Base-by-base conservation (phyloP, 116 monocot species). In the Papilionanthe hybrid region DNA sequence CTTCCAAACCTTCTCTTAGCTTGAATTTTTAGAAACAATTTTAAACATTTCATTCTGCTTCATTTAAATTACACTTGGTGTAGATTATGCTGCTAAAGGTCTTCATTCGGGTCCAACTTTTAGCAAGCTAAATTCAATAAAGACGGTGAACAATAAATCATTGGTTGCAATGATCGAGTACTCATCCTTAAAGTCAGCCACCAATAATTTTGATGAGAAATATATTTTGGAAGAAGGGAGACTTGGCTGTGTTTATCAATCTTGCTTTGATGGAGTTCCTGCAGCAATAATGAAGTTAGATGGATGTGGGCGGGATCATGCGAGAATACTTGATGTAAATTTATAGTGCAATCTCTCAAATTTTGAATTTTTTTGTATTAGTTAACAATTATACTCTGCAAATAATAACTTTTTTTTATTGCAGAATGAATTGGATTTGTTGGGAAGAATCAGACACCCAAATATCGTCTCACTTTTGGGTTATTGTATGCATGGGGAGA, bases 381-480 rank as follows among this genome's bases (percentile, higher is more conserved):
- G 10, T 9, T 53, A 19, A 30, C 1, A 23, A 19, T 20, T 28
- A 42, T 55, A 78, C 42, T 25, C 5, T 63, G 56, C 37, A 47
- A 20, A 25, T 45, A 29, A 12, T 71, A 18, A 58, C 27, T 65
- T 66, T 3, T 11, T 69, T 49, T 9, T 9, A 56, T 47, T 86
- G 77, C 84, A 98, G 98, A 98, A 89, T 82, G 98, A 98, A 85
- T 75, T 98, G 72, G 87, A 98, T 75, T 82, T 98, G 81, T 81
- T 98, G 25, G 84, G 92, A 76, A 90, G 79, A 83, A 91, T 98
- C 73, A 80, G 86, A 74, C 98, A 98, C 86, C 90, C 90, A 8
- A 98, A 98, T 78, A 88, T 98, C 76, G 77, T 98, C 84, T 89
- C 92, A 42, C 81, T 98, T 27, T 55, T 91, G 83, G 98, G 98